Percentiles rank a stretch among this genome's conserved stretches.
phyloP scores from a whole-genome alignment of 306 rosid species.

The Datisca glomerata region DNA sequence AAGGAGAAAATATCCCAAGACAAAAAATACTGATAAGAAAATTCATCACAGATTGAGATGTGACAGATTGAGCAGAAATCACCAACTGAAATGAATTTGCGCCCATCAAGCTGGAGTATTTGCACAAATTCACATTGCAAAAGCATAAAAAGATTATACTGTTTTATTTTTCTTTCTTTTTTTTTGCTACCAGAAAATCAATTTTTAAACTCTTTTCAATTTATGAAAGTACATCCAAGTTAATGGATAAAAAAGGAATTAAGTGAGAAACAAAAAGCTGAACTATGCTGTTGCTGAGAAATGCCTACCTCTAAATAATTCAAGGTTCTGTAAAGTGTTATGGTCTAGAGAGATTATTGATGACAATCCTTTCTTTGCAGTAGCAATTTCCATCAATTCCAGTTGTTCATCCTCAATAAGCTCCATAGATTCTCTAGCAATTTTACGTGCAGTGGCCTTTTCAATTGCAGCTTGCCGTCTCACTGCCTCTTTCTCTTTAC shows the following conservation, averaged over 20 bases:
- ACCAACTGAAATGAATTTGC: background rate
- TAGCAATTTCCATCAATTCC: constrained; percentile 97
- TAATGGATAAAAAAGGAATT: too few species aligned
- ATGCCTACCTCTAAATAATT: constrained; percentile 62
- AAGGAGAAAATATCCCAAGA: background rate
- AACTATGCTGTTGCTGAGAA: too few species aligned
- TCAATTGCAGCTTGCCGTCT: constrained; percentile 92
- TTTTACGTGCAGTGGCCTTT: constrained; percentile 89
- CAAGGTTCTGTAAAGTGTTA: constrained; percentile 80
- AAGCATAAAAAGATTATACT: too few species aligned
- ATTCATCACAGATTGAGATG: too few species aligned
- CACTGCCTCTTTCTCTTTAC: constrained; percentile 81
- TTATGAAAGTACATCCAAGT: too few species aligned
- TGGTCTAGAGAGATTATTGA: constrained; percentile 80
- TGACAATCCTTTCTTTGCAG: constrained; percentile 68
- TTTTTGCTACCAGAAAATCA: too few species aligned
- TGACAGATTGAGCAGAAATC: constrained; percentile 2
- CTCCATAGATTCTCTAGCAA: constrained; percentile 97
- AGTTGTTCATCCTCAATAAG: constrained; percentile 96
- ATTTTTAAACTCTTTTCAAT: too few species aligned
- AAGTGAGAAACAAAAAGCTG: too few species aligned
- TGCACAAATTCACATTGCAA: background rate
- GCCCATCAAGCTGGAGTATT: background rate
- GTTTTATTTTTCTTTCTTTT: too few species aligned
- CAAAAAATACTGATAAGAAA: too few species aligned